Evolutionary conservation across 148 eudicot species (phyloP), one percentile per base, ranked within the genome.

Genomic region (Fagopyrum tataricum): DNA sequence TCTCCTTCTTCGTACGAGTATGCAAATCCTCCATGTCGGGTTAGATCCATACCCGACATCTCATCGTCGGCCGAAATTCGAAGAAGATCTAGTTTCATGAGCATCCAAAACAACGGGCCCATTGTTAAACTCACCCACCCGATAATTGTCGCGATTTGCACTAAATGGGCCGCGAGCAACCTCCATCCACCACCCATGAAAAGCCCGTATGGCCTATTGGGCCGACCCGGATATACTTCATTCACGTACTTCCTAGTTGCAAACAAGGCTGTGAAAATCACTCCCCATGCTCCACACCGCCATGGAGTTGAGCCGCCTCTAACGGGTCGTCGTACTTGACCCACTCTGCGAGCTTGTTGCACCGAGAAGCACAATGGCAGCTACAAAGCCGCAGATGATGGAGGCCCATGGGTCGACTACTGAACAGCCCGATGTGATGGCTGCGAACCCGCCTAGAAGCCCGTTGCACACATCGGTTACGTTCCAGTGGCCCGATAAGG

Each of bases 391-490:
- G 31, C 79, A 77, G 1, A 77, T 24, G 1, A 77, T 72, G 2
- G 79, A 72, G 5, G 79, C 79, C 79, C 79, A 77, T 4, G 79
- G 79, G 61, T 77, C 75, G 15, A 77, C 79, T 5, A 77, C 79
- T 4, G 79, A 61, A 12, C 79, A 77, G 8, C 79, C 79, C 0
- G 79, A 72, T 5, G 79, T 77, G 23, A 77, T 77, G 14, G 79
- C 79, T 3, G 79, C 75, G 17, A 77, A 64, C 48, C 79, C 79
- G 0, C 75, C 79, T 17, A 77, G 24, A 11, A 77, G 55, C 18
- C 79, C 79, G 72, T 77, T 77, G 31, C 79, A 77, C 2, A 77
- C 79, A 14, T 77, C 79, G 0, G 53, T 77, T 4, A 77, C 79
- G 56, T 62, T 77, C 79, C 79, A 77, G 46, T 77, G 75, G 6